These are phyloP conservation scores for California macrophylla DNA, from an alignment of 441 rosid genomes.

Conservation along the genomic window DNA sequence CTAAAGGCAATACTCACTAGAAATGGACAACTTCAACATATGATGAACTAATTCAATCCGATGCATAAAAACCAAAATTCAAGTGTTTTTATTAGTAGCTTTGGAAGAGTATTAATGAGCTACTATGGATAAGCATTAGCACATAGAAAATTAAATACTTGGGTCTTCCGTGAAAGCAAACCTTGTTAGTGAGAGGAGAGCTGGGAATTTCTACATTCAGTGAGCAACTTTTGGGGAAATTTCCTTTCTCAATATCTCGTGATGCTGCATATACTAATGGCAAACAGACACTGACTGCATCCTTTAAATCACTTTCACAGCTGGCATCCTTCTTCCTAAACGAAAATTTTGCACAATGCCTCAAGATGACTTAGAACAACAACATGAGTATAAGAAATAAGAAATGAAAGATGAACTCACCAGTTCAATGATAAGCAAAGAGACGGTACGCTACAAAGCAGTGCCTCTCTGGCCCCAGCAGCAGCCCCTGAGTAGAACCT, in stretches of 20 bases:
- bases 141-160: too few species aligned
- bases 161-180: conserved; percentile 2
- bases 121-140: too few species aligned
- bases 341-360: neutral
- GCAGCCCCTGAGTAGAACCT: conserved; percentile 34
- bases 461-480: conserved; percentile 40
- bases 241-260: conserved; percentile 28
- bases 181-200: conserved; percentile 30
- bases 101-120: too few species aligned
- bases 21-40: too few species aligned
- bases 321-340: conserved; percentile 32
- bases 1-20: too few species aligned
- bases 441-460: conserved; percentile 29
- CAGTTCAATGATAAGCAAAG: conserved; percentile 29
- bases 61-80: too few species aligned
- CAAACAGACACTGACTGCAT: conserved; percentile 28
- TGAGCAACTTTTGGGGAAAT: conserved; percentile 27
- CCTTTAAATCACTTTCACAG: conserved; percentile 29
- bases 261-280: conserved; percentile 30
- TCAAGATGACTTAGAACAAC: neutral
- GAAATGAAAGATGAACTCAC: conserved; percentile 14
- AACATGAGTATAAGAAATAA: neutral
- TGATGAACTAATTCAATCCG: too few species aligned
- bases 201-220: conserved; percentile 30
- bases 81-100: too few species aligned